Percentiles rank a stretch among this genome's conserved stretches.
Conservation (phyloP, 2,329 filamentous ascomycete species). For the Penicillium psychrosexuale region DNA sequence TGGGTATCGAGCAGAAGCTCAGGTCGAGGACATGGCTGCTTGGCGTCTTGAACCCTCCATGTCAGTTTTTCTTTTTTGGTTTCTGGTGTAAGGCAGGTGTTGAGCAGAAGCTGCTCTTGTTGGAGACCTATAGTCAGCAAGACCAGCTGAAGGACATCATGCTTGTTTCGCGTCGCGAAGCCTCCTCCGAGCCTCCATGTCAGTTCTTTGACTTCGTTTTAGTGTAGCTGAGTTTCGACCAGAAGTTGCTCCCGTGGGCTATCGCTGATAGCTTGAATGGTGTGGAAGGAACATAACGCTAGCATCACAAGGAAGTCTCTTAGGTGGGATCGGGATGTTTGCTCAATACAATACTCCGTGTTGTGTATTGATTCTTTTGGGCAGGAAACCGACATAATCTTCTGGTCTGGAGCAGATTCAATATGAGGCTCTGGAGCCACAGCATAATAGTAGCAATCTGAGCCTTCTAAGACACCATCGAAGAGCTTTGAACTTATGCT, state of each 20-base stretch:
- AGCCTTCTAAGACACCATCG: too few relatives aligned
- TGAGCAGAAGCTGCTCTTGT: neutral
- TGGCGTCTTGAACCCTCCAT: neutral
- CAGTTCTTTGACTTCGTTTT: neutral
- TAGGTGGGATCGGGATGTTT: neutral
- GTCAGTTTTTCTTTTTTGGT: neutral
- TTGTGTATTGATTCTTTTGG: neutral
- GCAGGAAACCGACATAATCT: neutral
- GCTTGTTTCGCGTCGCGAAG: fast-evolving
- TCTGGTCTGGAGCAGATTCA: neutral
- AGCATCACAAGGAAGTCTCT: neutral
- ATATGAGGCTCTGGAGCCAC: neutral
- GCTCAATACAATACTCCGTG: neutral
- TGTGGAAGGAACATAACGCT: neutral
- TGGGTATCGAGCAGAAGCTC: too few relatives aligned
- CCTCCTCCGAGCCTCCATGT: neutral
- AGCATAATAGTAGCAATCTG: too few relatives aligned
- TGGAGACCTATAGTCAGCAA: too few relatives aligned
- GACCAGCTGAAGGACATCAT: too few relatives aligned
- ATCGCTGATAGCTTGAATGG: neutral
- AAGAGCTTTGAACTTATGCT: too few relatives aligned
- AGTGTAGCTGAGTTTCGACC: too few relatives aligned
- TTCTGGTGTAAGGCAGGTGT: neutral
- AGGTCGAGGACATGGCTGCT: too few relatives aligned
- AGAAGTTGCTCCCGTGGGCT: neutral